Percentiles rank a stretch among this genome's conserved stretches.
phyloP scores from a whole-genome alignment of 1,284 basidiomycete species.

The Tilletia walkeri region DNA sequence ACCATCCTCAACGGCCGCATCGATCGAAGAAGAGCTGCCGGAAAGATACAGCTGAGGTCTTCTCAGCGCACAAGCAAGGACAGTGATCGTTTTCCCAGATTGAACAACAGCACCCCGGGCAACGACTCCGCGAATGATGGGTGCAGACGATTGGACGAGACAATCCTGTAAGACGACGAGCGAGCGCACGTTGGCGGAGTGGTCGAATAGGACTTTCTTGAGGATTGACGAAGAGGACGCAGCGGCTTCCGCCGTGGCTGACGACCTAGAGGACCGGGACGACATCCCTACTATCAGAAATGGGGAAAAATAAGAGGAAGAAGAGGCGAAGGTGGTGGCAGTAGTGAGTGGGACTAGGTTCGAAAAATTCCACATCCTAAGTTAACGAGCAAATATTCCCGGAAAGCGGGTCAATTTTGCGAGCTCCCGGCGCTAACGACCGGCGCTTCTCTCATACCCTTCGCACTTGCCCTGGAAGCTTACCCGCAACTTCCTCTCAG shows the following conservation, averaged over 20 bases:
- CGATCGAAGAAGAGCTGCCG: conserved; percentile 21
- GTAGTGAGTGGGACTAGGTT: no score
- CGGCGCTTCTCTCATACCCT: no score
- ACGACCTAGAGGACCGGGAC: not conserved
- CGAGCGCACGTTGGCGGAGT: conserved; percentile 1
- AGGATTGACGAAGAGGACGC: not conserved
- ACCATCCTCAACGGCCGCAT: conserved; percentile 17
- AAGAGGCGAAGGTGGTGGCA: no score
- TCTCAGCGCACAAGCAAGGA: conserved; percentile 25
- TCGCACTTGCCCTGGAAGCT: no score
- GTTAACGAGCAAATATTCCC: no score
- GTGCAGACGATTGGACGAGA: conserved; percentile 34
- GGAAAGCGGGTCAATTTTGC: no score
- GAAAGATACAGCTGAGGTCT: conserved; percentile 23
- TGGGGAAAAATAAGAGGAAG: no score
- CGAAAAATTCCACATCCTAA: no score
- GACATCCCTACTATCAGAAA: not conserved
- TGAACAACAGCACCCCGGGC: conserved; percentile 17
- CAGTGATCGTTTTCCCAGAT: conserved; percentile 23
- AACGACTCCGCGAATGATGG: conserved; percentile 36
- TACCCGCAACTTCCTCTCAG: not conserved
- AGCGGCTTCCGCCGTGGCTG: not conserved
- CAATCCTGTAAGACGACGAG: conserved; percentile 40
- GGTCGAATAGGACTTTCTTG: not conserved
- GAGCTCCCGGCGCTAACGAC: no score